phyloP scores from a whole-genome alignment of 1,139 yeast species.

The Debaryomycetaceae sp. region DNA sequence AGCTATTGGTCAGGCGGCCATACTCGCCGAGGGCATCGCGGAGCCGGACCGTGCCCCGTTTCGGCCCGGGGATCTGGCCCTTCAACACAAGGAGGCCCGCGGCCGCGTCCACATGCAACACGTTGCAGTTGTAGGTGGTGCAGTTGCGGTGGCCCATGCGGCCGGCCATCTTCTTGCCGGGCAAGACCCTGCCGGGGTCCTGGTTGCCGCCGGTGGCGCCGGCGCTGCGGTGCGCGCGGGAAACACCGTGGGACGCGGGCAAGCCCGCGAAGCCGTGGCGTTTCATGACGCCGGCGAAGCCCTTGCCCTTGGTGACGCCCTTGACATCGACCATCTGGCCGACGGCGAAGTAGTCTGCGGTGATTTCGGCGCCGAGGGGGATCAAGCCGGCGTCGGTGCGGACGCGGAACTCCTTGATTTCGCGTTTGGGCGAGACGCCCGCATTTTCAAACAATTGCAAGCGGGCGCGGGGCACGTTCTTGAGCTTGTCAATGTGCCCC shows the following conservation, averaged over 20 bases:
- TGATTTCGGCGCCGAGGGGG: slow-evolving; percentile 68
- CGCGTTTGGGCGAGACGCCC: slow-evolving; percentile 72
- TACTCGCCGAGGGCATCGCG: slow-evolving; percentile 56
- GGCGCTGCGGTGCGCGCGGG: slow-evolving; percentile 87
- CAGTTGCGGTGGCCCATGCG: slow-evolving; percentile 75
- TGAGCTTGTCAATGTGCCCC: slow-evolving; percentile 70
- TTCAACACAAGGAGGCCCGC: slow-evolving; percentile 74
- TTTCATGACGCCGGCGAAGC: slow-evolving; percentile 98
- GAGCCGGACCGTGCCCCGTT: slow-evolving; percentile 61
- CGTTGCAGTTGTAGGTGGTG: slow-evolving; percentile 68
- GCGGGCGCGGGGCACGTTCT: slow-evolving; percentile 53
- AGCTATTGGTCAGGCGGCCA: slow-evolving; percentile 20
- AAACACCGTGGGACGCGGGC: slow-evolving; percentile 92
- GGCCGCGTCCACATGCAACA: slow-evolving; percentile 70
- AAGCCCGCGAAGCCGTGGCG: slow-evolving; percentile 89
- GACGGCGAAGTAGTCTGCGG: slow-evolving; percentile 71
- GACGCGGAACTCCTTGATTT: slow-evolving; percentile 69
- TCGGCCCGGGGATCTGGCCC: slow-evolving; percentile 91
- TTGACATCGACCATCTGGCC: slow-evolving; percentile 81
- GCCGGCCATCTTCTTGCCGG: slow-evolving; percentile 98
- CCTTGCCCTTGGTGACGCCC: slow-evolving; percentile 85
- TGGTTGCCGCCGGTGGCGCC: slow-evolving; percentile 97
- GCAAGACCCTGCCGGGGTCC: slow-evolving; percentile 91
- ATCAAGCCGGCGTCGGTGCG: slow-evolving; percentile 54
- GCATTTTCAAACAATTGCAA: slow-evolving; percentile 78